Evolutionary conservation across 2,329 filamentous ascomycete species (phyloP).

Genomic region (Metarhizium guizhouense): DNA sequence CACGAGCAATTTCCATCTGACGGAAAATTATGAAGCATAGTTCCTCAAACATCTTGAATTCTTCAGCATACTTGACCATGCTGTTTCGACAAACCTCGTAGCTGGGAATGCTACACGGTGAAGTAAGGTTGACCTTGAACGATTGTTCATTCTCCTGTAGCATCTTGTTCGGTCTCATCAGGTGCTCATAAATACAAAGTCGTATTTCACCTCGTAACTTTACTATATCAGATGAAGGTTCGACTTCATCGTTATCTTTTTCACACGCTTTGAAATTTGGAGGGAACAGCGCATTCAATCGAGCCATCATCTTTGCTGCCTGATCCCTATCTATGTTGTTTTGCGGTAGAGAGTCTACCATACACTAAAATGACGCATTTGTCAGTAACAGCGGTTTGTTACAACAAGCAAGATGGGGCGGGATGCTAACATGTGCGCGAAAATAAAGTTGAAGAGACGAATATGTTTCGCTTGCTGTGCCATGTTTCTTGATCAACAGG

Average conservation of each 20-base stretch:
- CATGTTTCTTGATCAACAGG: conserved; percentile 19
- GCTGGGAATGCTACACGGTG: conserved; percentile 22
- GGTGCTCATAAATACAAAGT: conserved; percentile 24
- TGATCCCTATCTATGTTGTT: conserved; percentile 7
- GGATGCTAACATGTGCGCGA: conserved; percentile 20
- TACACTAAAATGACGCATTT: background rate
- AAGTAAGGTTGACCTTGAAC: conserved; percentile 21
- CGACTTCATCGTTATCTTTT: conserved; percentile 11
- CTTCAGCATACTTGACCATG: conserved; percentile 22
- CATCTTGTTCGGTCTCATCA: conserved; percentile 18
- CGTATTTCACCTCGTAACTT: conserved; percentile 26
- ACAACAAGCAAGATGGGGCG: background rate
- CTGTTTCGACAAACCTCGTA: conserved; percentile 20
- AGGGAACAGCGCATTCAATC: conserved; percentile 27
- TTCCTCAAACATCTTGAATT: conserved; percentile 24
- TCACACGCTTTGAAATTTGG: conserved; percentile 10
- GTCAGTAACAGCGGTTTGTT: background rate
- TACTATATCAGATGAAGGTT: conserved; percentile 19
- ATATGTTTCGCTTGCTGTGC: conserved; percentile 19
- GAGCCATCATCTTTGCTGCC: conserved; percentile 20
- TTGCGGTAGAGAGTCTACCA: conserved; percentile 2
- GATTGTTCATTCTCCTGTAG: conserved; percentile 12
- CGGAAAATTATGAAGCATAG: conserved; percentile 18
- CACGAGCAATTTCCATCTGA: conserved; percentile 7
- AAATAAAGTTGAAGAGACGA: conserved; percentile 22